Evolutionary conservation across 306 rosid species (phyloP).

Genomic region (Citrullus colocynthis): DNA sequence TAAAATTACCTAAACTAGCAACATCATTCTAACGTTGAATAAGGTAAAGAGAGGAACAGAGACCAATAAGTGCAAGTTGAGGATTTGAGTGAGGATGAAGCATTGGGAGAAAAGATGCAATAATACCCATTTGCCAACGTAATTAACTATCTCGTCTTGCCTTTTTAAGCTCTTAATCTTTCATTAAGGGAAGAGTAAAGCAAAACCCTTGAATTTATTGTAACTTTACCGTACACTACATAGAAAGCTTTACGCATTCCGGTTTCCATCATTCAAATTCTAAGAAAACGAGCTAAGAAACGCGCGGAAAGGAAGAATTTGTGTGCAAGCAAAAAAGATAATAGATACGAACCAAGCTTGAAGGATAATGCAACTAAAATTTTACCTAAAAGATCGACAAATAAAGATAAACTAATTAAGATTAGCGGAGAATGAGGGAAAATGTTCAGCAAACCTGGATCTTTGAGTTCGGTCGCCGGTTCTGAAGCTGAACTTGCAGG

Average conservation of each 20-base stretch:
- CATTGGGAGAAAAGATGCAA: neutral
- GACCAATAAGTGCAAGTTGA: neutral
- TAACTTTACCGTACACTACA: neutral
- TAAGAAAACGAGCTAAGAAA: neutral
- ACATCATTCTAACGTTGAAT: neutral
- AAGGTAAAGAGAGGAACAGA: neutral
- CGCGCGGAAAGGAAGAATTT: neutral
- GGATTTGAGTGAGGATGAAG: neutral
- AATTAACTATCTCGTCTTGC: neutral
- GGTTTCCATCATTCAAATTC: neutral
- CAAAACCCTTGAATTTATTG: neutral
- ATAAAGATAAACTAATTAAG: neutral
- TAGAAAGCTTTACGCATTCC: conserved; percentile 6
- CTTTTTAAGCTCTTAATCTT: neutral
- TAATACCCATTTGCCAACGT: neutral
- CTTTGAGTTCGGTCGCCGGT: conserved; percentile 49
- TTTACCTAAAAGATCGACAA: neutral
- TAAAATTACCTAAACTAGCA: neutral
- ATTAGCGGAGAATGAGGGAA: neutral
- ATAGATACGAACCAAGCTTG: neutral
- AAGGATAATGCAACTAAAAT: neutral
- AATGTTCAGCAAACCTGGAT: conserved; percentile 29
- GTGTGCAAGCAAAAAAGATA: conserved; percentile 4
- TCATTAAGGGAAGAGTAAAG: conserved; percentile 16
- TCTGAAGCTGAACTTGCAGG: conserved; percentile 66